Evolutionary conservation across 1,284 basidiomycete genomes (phyloP).

Genomic region (Leccinum subspadiceum): DNA sequence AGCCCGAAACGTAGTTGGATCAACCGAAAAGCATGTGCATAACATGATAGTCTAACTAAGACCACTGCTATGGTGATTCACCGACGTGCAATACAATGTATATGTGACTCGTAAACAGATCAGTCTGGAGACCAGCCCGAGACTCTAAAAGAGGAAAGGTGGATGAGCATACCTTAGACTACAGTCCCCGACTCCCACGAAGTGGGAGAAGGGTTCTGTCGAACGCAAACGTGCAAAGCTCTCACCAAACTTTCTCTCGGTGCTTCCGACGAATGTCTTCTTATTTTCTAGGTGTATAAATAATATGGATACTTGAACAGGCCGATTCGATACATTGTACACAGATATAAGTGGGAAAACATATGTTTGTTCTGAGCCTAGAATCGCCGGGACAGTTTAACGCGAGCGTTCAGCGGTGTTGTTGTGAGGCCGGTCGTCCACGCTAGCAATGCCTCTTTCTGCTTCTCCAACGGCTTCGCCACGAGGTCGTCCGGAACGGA

Average conservation of each 20-base stretch:
- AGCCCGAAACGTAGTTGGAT: no score
- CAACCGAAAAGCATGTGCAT: no score
- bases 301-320: conserved; percentile 2
- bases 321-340: neutral
- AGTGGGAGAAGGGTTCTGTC: no score
- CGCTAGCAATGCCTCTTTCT: conserved; percentile 27
- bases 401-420: conserved; percentile 27
- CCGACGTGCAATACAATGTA: no score
- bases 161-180: no score
- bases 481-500: conserved; percentile 34
- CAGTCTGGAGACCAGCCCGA: no score
- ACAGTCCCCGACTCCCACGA: no score
- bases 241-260: neutral
- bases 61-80: no score
- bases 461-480: conserved; percentile 23
- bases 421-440: conserved; percentile 35
- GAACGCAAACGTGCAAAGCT: no score
- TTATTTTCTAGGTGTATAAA: neutral
- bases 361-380: conserved; percentile 1
- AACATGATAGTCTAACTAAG: no score
- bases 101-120: no score
- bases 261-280: neutral
- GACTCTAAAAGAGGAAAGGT: no score
- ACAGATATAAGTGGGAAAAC: neutral
- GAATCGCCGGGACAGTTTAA: conserved; percentile 19